Conservation (phyloP, 257 asterid genomes). For the Fraxinus quadrangulata region DNA sequence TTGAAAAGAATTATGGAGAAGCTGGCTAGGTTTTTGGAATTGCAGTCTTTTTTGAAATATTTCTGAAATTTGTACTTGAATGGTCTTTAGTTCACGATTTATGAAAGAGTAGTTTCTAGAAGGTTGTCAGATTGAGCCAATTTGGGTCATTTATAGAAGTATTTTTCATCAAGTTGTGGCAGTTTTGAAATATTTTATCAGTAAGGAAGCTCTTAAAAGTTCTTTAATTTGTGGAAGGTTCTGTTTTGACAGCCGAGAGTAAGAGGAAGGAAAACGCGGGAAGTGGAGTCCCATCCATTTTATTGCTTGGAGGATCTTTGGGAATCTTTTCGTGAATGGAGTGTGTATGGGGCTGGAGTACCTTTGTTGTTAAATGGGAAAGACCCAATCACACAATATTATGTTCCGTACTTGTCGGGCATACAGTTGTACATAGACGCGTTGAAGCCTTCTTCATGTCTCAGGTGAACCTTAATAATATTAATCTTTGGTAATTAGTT, state of each 20-base stretch:
- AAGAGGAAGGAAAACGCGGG: constrained; percentile 24
- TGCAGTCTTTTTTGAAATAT: constrained; percentile 3
- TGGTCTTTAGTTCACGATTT: neutral
- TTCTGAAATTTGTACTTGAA: neutral
- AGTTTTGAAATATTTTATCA: constrained; percentile 9
- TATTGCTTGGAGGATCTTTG: constrained; percentile 41
- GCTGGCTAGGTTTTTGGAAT: too few species aligned
- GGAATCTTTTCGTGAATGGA: constrained; percentile 39
- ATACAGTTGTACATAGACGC: constrained; percentile 46
- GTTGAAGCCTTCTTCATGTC: constrained; percentile 14
- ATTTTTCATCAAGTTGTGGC: neutral
- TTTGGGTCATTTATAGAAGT: neutral
- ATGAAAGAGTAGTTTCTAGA: neutral
- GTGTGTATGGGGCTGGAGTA: constrained; percentile 47
- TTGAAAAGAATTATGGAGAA: neutral
- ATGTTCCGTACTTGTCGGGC: constrained; percentile 46
- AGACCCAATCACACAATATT: constrained; percentile 36
- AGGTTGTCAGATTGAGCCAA: neutral
- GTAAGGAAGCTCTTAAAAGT: constrained; percentile 2
- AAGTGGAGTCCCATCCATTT: constrained; percentile 27
- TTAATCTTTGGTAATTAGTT: neutral
- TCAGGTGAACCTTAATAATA: constrained; percentile 33
- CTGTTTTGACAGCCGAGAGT: constrained; percentile 27
- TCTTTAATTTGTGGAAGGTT: neutral
- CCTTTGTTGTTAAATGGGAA: constrained; percentile 35